Conservation (phyloP, 139 green algal species). For the Chlamydomonas sp. region DNA sequence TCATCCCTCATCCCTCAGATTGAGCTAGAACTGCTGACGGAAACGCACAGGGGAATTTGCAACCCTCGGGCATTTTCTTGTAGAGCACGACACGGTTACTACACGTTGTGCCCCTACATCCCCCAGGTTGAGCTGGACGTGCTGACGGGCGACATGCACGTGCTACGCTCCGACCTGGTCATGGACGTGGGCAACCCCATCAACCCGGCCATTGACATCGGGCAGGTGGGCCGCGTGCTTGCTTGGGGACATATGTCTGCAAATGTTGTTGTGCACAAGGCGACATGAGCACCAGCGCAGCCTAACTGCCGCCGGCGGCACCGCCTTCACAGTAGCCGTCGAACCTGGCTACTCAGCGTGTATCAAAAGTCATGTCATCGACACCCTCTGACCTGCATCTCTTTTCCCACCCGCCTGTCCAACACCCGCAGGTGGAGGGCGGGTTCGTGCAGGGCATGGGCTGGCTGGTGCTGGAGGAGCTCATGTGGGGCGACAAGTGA, state of each 20-base stretch:
- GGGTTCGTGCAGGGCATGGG: constrained; percentile 96
- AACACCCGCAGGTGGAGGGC: constrained; percentile 86
- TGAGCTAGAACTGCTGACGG: too few relatives aligned
- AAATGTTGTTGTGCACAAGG: not conserved
- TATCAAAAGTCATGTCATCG: too few relatives aligned
- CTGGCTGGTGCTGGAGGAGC: constrained; percentile 95
- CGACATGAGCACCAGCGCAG: too few relatives aligned
- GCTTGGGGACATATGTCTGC: not conserved
- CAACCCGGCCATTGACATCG: constrained; percentile 97
- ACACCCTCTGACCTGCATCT: not conserved
- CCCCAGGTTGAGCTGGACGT: constrained; percentile 91
- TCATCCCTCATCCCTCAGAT: too few relatives aligned
- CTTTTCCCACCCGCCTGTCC: not conserved
- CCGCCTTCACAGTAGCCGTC: too few relatives aligned
- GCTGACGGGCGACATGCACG: constrained; percentile 35
- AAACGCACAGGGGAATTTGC: too few relatives aligned
- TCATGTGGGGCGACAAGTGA: constrained; percentile 92
- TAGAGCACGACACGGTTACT: too few relatives aligned
- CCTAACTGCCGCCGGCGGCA: too few relatives aligned
- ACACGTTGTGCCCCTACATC: too few relatives aligned
- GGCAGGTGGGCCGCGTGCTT: constrained; percentile 67
- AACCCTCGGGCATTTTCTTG: too few relatives aligned
- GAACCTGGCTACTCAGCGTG: too few relatives aligned
- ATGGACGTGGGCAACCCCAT: constrained; percentile 96
- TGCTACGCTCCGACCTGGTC: constrained; percentile 83